Conservation (phyloP, 331 rosid species). For the Malus hybrid region DNA sequence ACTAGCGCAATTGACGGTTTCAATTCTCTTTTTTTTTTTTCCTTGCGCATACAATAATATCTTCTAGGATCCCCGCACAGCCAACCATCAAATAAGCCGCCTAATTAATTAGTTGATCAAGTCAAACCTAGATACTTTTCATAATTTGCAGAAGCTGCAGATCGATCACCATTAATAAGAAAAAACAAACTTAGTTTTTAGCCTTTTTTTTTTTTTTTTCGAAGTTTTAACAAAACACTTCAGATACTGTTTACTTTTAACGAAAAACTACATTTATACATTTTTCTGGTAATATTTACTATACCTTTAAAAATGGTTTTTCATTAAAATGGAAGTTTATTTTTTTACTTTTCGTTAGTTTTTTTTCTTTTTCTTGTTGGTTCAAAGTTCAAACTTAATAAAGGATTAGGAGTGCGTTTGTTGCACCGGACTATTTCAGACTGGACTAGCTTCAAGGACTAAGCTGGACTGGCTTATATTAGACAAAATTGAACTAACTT, state of each 20-base stretch:
- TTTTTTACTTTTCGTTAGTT: too few species aligned
- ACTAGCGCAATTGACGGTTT: slow-evolving; percentile 27
- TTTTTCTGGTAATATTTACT: too few species aligned
- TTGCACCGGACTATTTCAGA: too few species aligned
- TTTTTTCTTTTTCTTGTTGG: not conserved
- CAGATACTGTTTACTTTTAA: too few species aligned
- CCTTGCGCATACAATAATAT: not conserved
- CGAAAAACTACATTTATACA: too few species aligned
- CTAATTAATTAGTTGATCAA: not conserved
- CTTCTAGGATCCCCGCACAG: not conserved
- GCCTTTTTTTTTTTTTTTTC: not conserved
- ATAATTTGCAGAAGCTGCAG: not conserved
- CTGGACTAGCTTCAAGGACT: too few species aligned
- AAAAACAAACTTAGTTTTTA: not conserved
- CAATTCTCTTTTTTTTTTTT: not conserved
- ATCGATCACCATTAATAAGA: not conserved
- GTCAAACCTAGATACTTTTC: slow-evolving; percentile 3
- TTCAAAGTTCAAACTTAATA: not conserved
- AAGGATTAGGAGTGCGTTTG: not conserved
- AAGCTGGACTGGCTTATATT: too few species aligned
- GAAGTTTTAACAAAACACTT: too few species aligned
- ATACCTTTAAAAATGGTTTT: too few species aligned
- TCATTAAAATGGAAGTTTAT: too few species aligned
- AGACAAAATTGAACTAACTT: too few species aligned
- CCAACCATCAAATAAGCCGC: slow-evolving; percentile 5